Evolutionary conservation across 2,329 filamentous ascomycete genomes (phyloP).

Genomic region (Penicillium sp.): DNA sequence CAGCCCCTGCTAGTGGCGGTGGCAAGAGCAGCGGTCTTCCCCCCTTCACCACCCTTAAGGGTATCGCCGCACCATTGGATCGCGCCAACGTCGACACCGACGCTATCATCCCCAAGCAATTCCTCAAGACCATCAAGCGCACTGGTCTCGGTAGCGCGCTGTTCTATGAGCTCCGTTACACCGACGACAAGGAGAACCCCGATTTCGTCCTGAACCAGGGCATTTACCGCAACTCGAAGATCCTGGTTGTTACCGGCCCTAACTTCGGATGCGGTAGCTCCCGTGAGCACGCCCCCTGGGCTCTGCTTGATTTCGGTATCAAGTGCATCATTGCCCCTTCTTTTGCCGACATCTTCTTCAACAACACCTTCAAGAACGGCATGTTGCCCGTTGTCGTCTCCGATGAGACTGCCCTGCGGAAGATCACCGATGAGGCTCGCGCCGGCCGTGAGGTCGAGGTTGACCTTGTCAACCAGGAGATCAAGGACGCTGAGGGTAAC

Average conservation of each 20-base stretch:
- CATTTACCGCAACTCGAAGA: conserved; percentile 79
- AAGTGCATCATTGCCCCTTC: conserved; percentile 88
- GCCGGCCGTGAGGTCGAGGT: conserved; percentile 83
- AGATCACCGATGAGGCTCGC: conserved; percentile 71
- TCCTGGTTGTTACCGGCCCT: conserved; percentile 82
- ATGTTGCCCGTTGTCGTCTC: conserved; percentile 84
- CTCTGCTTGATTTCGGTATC: conserved; percentile 93
- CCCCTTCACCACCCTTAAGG: conserved; percentile 79
- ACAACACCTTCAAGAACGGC: conserved; percentile 99
- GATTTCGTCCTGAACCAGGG: conserved; percentile 88
- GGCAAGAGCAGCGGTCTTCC: conserved; percentile 65
- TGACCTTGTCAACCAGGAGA: conserved; percentile 78
- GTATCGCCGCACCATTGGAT: conserved; percentile 83
- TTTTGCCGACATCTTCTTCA: conserved; percentile 93
- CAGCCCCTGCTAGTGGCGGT: conserved; percentile 29
- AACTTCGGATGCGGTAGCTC: conserved; percentile 96
- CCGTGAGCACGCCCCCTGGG: conserved; percentile 96
- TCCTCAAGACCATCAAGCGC: conserved; percentile 98
- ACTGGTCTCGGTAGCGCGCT: conserved; percentile 85
- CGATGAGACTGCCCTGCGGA: conserved; percentile 63
- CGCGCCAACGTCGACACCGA: conserved; percentile 96
- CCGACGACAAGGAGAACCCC: conserved; percentile 71
- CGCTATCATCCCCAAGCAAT: conserved; percentile 98
- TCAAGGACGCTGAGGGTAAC: conserved; percentile 72
- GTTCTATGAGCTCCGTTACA: conserved; percentile 81